Conservation (phyloP, 129 eudicot species). For the Scalesia atractyloides region DNA sequence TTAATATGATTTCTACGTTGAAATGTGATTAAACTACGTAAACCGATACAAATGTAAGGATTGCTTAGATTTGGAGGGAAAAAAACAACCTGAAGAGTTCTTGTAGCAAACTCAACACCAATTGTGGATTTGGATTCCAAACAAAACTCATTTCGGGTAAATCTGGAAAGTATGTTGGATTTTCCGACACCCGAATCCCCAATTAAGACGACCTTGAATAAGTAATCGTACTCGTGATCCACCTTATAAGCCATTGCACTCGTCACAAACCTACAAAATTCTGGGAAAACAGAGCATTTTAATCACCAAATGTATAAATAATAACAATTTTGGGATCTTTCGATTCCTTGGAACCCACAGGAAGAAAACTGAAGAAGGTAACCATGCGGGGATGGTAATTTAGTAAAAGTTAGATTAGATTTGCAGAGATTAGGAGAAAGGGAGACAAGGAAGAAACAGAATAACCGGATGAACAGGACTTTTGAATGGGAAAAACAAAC, state of each 20-base stretch:
- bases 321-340: neutral
- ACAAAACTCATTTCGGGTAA: constrained; percentile 85
- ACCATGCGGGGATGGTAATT: neutral
- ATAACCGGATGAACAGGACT: constrained; percentile 47
- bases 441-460: constrained; percentile 41
- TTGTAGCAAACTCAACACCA: constrained; percentile 93
- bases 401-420: constrained; percentile 4
- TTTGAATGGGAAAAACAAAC: constrained; percentile 29
- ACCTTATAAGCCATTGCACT: constrained; percentile 82
- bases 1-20: too few relatives aligned
- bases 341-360: constrained; percentile 1
- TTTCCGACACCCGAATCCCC: constrained; percentile 98
- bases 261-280: constrained; percentile 27
- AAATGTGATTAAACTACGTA: neutral
- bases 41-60: neutral
- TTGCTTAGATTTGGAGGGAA: neutral
- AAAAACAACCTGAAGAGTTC: constrained; percentile 71
- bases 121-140: constrained; percentile 95
- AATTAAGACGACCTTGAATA: constrained; percentile 80
- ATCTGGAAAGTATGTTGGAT: constrained; percentile 86
- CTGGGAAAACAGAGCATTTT: neutral
- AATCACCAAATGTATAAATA: constrained; percentile 11
- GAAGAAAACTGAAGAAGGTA: too few relatives aligned
- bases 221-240: constrained; percentile 87
- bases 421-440: constrained; percentile 20